These are phyloP conservation scores for Apiotrichum siamense DNA, from an alignment of 1,284 basidiomycete species.

Conservation along the genomic window DNA sequence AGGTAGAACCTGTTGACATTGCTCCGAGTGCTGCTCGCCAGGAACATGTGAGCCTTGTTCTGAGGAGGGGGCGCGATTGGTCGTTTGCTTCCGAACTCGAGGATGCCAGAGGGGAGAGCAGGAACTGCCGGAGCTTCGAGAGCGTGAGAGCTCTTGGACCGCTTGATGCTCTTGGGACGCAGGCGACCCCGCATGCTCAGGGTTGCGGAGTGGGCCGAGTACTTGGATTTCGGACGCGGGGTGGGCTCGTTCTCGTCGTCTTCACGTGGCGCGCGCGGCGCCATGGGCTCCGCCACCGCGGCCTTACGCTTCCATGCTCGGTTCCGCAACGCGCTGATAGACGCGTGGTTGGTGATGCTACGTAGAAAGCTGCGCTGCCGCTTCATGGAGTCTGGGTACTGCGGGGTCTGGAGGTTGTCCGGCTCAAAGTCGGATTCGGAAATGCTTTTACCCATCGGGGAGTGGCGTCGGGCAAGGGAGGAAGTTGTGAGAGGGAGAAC, in stretches of 20 bases:
- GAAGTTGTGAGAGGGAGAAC: no score
- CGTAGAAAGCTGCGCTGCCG: constrained; percentile 27
- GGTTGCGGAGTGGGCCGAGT: neutral
- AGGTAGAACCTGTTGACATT: no score
- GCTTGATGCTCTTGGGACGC: neutral
- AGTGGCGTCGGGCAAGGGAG: no score
- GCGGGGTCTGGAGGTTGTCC: no score
- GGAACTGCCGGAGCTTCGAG: neutral
- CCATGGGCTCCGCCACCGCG: neutral
- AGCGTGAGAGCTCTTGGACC: neutral
- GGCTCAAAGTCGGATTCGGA: no score
- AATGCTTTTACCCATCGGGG: no score
- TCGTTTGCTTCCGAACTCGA: no score
- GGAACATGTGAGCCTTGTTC: no score
- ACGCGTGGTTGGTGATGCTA: constrained; percentile 31
- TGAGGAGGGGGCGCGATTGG: no score
- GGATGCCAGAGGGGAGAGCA: neutral
- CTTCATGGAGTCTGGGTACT: no score
- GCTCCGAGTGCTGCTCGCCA: no score
- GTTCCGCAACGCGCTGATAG: constrained; percentile 25
- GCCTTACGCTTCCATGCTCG: neutral
- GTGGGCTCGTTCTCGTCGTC: neutral
- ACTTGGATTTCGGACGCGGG: neutral
- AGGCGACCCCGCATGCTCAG: neutral
- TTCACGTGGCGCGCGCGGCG: neutral